phyloP scores from a whole-genome alignment of 768 basidiomycete species.

The Podaxis mareebaensis region DNA sequence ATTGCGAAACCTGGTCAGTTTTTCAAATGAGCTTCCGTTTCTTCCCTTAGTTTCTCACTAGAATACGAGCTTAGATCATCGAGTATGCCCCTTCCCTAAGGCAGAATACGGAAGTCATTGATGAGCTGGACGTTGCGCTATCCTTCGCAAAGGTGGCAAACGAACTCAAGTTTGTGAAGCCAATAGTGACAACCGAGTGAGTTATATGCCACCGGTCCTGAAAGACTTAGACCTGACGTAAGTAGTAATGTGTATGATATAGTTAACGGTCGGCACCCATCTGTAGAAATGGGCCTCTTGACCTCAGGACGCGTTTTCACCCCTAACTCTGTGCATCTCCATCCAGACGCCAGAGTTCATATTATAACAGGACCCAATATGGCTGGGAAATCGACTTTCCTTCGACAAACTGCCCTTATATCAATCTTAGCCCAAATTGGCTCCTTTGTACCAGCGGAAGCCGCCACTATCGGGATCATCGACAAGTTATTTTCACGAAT shows the following conservation, averaged over 20 bases:
- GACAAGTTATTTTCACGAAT: slow-evolving; percentile 94
- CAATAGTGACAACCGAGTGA: slow-evolving; percentile 70
- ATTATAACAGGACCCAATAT: slow-evolving; percentile 94
- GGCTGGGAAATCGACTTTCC: slow-evolving; percentile 91
- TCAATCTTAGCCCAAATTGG: slow-evolving; percentile 90
- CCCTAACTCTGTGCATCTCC: slow-evolving; percentile 76
- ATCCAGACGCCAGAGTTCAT: slow-evolving; percentile 64
- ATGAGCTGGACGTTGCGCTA: slow-evolving; percentile 84
- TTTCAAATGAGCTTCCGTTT: neutral
- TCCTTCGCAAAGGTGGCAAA: slow-evolving; percentile 80
- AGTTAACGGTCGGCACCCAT: slow-evolving; percentile 84
- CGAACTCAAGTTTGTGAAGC: slow-evolving; percentile 77
- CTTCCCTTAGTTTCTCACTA: neutral
- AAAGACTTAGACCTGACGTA: slow-evolving; percentile 22
- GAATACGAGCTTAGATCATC: slow-evolving; percentile 55
- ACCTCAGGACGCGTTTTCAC: slow-evolving; percentile 75
- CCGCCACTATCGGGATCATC: slow-evolving; percentile 78
- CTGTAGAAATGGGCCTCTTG: slow-evolving; percentile 87
- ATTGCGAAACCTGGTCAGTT: slow-evolving; percentile 63
- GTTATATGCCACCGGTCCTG: slow-evolving; percentile 22
- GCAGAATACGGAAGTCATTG: slow-evolving; percentile 74
- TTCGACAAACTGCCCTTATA: slow-evolving; percentile 90
- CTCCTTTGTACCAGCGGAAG: slow-evolving; percentile 89
- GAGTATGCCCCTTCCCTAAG: slow-evolving; percentile 56
- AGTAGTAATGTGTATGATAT: slow-evolving; percentile 58